Conservation (phyloP, 441 rosid species). For the Populus hybrid region DNA sequence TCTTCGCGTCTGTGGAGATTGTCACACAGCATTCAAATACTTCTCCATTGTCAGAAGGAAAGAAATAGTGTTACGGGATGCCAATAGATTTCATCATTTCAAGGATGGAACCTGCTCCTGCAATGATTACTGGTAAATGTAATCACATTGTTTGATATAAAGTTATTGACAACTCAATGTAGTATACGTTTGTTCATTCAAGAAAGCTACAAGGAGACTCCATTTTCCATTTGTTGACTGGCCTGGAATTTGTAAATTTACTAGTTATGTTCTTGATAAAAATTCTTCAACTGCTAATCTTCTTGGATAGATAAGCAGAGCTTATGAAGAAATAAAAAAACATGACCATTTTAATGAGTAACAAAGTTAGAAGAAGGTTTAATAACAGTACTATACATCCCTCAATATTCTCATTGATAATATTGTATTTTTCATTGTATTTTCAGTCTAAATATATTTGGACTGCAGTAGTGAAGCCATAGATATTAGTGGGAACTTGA, state of each 20-base stretch:
- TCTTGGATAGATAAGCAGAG: not conserved
- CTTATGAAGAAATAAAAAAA: not conserved
- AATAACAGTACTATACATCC: no score
- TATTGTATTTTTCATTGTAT: no score
- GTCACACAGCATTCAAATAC: constrained; percentile 47
- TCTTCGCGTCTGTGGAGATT: constrained; percentile 58
- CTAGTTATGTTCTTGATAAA: not conserved
- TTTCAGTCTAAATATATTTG: no score
- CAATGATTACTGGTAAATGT: constrained; percentile 15
- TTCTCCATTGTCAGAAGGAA: constrained; percentile 38
- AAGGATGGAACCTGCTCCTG: constrained; percentile 56
- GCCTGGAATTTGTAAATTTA: not conserved
- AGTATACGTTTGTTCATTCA: no score
- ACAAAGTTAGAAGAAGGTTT: no score
- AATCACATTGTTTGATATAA: not conserved
- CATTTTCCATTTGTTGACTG: not conserved
- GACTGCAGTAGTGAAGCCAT: no score
- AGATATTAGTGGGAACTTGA: no score
- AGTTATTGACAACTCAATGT: not conserved
- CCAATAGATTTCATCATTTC: constrained; percentile 61
- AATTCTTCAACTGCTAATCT: not conserved
- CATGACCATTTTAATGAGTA: no score
- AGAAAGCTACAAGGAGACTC: not conserved
- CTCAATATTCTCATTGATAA: no score
- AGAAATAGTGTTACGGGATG: constrained; percentile 57